Conservation (phyloP, 768 basidiomycete genomes). For the Suillus discolor region DNA sequence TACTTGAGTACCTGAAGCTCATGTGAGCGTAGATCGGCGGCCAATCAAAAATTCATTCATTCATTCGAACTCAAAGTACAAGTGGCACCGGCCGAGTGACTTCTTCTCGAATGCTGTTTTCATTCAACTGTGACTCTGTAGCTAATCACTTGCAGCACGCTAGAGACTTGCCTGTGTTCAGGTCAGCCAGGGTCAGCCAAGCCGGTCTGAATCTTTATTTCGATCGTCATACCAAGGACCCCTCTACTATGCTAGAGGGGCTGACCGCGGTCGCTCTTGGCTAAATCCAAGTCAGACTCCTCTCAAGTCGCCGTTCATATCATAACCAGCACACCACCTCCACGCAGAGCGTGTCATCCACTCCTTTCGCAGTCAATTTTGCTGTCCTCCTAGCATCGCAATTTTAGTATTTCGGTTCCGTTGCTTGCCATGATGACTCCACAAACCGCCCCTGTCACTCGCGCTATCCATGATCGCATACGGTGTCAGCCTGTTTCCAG, state of each 20-base stretch:
- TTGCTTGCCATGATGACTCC: neutral
- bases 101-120: neutral
- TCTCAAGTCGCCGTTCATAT: neutral
- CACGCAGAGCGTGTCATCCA: neutral
- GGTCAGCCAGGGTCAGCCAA: neutral
- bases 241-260: neutral
- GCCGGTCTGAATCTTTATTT: neutral
- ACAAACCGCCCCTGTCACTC: neutral
- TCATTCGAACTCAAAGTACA: neutral
- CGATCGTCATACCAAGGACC: neutral
- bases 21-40: too few relatives aligned
- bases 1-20: too few relatives aligned
- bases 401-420: neutral
- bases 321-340: neutral
- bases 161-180: neutral
- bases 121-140: neutral
- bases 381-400: neutral
- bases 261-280: neutral
- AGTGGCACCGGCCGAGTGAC: neutral
- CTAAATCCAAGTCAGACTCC: neutral
- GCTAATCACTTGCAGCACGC: neutral
- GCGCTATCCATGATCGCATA: neutral
- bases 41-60: too few relatives aligned
- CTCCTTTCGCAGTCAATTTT: conserved; percentile 7
- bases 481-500: conserved; percentile 17